These are phyloP conservation scores for Sporothrix mexicana DNA, from an alignment of 2,329 filamentous ascomycete species.

Conservation along the genomic window DNA sequence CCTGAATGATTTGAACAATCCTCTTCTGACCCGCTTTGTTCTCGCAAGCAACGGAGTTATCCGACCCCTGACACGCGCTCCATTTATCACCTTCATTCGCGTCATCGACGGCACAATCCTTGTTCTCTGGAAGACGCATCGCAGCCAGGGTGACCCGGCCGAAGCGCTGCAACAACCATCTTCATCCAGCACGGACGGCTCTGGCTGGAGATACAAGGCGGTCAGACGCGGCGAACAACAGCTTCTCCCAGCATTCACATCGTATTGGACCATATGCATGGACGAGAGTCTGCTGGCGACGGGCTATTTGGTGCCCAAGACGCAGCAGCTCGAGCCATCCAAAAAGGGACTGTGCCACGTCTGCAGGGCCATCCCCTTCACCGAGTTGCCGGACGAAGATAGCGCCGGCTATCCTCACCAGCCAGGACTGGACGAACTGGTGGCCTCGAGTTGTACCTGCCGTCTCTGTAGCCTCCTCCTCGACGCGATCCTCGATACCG, in stretches of 20 bases:
- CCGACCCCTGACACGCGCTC: not conserved
- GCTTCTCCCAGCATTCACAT: not conserved
- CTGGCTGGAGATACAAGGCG: not conserved
- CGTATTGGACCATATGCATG: not conserved
- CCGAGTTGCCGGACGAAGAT: not conserved
- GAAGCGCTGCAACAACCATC: not conserved
- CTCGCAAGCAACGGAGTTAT: not conserved
- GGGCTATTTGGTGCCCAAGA: not conserved
- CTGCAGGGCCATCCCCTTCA: slow-evolving; percentile 2
- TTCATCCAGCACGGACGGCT: not conserved
- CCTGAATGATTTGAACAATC: not conserved
- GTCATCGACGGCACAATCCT: not conserved
- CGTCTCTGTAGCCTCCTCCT: too few species aligned
- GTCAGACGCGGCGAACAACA: not conserved
- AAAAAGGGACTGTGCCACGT: not conserved
- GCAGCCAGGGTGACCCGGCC: not conserved
- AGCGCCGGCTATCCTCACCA: slow-evolving; percentile 2
- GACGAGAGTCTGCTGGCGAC: not conserved
- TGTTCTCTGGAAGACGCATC: not conserved
- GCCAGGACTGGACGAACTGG: not conserved
- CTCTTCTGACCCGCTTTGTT: not conserved
- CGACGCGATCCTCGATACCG: too few species aligned
- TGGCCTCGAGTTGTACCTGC: not conserved
- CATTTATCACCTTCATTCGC: not conserved
- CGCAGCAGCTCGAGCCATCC: not conserved